Conservation (phyloP, 202 grass and related monocot species). For the Bolboschoenoplectus hybrid region DNA sequence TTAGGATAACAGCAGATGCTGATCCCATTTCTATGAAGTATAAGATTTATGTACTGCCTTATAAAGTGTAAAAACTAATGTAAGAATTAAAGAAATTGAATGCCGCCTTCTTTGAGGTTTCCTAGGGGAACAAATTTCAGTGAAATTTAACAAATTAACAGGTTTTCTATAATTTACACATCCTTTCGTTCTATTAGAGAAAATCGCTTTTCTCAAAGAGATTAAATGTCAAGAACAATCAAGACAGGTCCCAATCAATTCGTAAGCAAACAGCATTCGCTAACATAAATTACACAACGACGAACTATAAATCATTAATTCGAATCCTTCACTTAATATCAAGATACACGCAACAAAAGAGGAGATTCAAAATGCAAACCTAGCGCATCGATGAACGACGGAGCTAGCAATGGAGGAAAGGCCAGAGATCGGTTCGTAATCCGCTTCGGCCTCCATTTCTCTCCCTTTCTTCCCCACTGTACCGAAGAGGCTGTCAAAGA, state of each 20-base stretch:
- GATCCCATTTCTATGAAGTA: neutral
- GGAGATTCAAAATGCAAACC: conserved; percentile 39
- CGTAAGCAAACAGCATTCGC: neutral
- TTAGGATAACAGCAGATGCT: too few species aligned
- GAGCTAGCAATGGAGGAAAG: conserved; percentile 66
- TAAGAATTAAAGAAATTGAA: neutral
- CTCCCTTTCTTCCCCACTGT: neutral
- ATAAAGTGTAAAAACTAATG: neutral
- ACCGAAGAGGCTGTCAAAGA: conserved; percentile 58
- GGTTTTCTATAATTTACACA: neutral
- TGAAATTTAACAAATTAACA: neutral
- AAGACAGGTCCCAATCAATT: neutral
- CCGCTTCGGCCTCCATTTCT: conserved; percentile 16
- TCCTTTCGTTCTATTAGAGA: neutral
- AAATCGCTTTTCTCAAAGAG: neutral
- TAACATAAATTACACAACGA: neutral
- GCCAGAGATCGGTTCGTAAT: conserved; percentile 38
- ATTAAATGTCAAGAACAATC: neutral
- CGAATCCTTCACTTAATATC: neutral
- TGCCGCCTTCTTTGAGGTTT: neutral
- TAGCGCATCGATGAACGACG: conserved; percentile 61
- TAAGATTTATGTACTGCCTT: neutral
- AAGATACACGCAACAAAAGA: neutral
- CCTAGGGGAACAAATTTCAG: neutral
- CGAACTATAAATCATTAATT: too few species aligned